Conservation (phyloP, 306 rosid genomes). For the Carpinus fangiana region DNA sequence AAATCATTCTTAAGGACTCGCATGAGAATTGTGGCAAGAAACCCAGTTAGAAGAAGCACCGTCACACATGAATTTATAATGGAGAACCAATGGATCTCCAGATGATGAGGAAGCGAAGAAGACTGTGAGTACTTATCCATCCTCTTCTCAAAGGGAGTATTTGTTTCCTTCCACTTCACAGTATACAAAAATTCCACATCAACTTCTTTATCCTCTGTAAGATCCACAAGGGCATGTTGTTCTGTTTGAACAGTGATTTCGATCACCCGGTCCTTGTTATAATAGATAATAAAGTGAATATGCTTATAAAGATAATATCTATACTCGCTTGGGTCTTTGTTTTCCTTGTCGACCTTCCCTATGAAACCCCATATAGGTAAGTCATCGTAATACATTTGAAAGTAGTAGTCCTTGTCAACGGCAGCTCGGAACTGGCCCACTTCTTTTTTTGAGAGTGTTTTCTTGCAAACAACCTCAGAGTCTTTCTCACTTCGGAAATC, state of each 20-base stretch:
- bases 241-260: conserved; percentile 66
- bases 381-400: conserved; percentile 89
- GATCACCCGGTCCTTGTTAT: conserved; percentile 79
- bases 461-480: conserved; percentile 49
- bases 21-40: conserved; percentile 79
- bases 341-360: conserved; percentile 73
- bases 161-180: conserved; percentile 80
- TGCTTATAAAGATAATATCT: conserved; percentile 71
- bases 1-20: conserved; percentile 92
- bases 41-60: conserved; percentile 81
- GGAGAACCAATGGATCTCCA: conserved; percentile 94
- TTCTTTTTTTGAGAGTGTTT: conserved; percentile 50
- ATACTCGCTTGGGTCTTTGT: conserved; percentile 72
- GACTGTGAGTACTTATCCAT: conserved; percentile 80
- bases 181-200: conserved; percentile 64
- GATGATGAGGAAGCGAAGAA: conserved; percentile 72
- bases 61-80: conserved; percentile 88
- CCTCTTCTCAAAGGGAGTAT: conserved; percentile 73
- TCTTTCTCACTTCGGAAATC: conserved; percentile 67
- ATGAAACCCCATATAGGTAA: conserved; percentile 92
- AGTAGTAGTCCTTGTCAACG: conserved; percentile 73
- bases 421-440: conserved; percentile 68
- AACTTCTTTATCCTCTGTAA: conserved; percentile 68
- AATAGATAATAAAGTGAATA: conserved; percentile 67
- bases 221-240: conserved; percentile 60